Base-by-base conservation (phyloP, 768 basidiomycete species). In the Leucogyrophana mollusca region DNA sequence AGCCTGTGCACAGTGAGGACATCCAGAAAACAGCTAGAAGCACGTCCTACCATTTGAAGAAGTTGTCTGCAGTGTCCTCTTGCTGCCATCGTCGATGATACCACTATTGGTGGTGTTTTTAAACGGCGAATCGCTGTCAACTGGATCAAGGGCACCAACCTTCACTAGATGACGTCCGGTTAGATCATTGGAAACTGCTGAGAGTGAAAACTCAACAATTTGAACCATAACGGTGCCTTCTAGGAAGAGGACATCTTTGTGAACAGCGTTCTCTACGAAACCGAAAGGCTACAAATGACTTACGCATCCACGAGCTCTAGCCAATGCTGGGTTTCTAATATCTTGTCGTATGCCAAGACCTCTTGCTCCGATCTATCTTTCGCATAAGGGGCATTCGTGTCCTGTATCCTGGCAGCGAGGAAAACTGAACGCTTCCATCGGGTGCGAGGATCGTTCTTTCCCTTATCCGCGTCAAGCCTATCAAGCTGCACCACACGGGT, bases 211-310 rank as follows among this genome's bases (percentile, higher is more conserved):
- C 36, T 21, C 22, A 67, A 80, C 79, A 61, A 57, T 82, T 82
- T 33, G 79, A 76, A 9, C 80, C 81, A 69, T 82, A 83, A 10
- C 81, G 72, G 57, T 83, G 82, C 54, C 81, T 82, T 24, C 79
- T 73, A 46, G 7, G 34, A 7, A 25, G 16, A 49, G 9, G 7
- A 40, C 5, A 32, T 46, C 21, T 40, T 17, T 25, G 35, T 36
- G 23, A 54, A 23, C 20, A 11, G 16, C 40, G 36, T 22, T 18
- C 37, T 33, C 27, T 17, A 17, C 22, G 22, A 34, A 32, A 42
- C 39, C 23, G 41, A 18, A 2, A 20, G 8, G 7, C 17, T 10
- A 35, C 27, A 30, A 10, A 10, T 21, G n/a, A 62, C 72, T 42
- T 40, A 79, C 79, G 69, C 71, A 54, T 83, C 82, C 23, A 82